These are phyloP conservation scores for Sugiyamaella neomexicana DNA, from an alignment of 1,139 yeast genomes.

Conservation along the genomic window DNA sequence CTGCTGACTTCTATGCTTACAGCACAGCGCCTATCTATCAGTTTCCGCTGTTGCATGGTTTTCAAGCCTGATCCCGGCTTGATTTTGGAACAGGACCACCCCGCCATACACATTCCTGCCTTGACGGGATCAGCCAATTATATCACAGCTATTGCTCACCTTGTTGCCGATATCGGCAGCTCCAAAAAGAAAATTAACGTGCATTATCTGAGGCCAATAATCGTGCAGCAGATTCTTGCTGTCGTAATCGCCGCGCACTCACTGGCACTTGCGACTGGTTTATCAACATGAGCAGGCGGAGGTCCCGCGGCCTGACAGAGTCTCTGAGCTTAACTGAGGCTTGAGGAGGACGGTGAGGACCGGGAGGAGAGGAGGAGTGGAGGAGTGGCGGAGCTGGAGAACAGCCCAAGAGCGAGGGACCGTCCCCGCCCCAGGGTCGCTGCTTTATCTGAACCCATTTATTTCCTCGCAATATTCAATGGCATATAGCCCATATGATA, in stretches of 20 bases:
- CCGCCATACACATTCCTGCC: neutral
- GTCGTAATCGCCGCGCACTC: neutral
- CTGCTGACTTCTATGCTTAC: too few relatives aligned
- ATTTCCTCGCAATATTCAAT: too few relatives aligned
- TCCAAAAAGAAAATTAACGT: slow-evolving; percentile 10
- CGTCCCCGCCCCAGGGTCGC: too few relatives aligned
- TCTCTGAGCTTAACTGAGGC: too few relatives aligned
- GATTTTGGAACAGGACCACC: neutral
- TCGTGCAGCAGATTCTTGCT: neutral
- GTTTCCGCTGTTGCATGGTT: neutral
- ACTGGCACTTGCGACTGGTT: neutral
- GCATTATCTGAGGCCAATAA: slow-evolving; percentile 13
- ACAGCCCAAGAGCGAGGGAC: too few relatives aligned
- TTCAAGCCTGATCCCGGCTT: neutral
- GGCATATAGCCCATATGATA: too few relatives aligned
- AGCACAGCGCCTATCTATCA: neutral
- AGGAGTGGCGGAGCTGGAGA: too few relatives aligned
- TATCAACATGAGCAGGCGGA: neutral
- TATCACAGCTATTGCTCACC: slow-evolving; percentile 1
- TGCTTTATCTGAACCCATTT: too few relatives aligned
- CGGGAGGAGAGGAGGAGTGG: too few relatives aligned
- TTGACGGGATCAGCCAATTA: slow-evolving; percentile 5
- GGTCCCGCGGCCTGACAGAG: too few relatives aligned
- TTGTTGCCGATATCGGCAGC: slow-evolving; percentile 8
- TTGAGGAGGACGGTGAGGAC: too few relatives aligned